Evolutionary conservation across 176 grass and related monocot species (phyloP), one percentile per base, ranked within the genome.

Genomic region (Hsuehochloa calcarea): DNA sequence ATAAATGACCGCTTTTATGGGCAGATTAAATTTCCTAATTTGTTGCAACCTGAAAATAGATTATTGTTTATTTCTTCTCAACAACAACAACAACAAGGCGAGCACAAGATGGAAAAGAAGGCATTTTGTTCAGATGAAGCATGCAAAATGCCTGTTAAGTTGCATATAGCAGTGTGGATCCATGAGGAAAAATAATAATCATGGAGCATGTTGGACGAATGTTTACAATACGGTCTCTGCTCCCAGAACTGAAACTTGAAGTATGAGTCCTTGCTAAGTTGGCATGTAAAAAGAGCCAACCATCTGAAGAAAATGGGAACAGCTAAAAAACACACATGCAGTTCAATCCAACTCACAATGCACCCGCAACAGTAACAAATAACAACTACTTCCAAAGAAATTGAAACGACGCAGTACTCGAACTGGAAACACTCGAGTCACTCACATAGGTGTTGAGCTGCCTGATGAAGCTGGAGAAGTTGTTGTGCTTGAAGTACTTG

Each of bases 401-500:
- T 3, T 61, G 52, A 19, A 56, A 67, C 40, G 70, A 83, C 65
- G 46, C 15, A 74, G 29, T 3, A 27, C 47, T 3, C 14, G 55
- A 58, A 72, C 3, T 27, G 22, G 2, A 23, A 8, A 8, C 3
- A 91, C 94, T 34, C 31, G n/a, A 34, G 31, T 34, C 31, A 34
- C 31, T 96, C 80, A 96, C 94, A 12, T 96, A 96, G 40, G 91
- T 96, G 73, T 96, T 93, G 81, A 96, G 94, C 84, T 96, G 94
- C 86, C 94, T 80, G 75, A 96, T 93, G 91, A 96, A 96, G 81
- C 94, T 96, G 31, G 94, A 96, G 89, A 96, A 96, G 85, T 96
- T 96, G 88, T 91, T 96, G 87, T 96, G 94, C 89, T 93, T 96
- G 94, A 96, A 96, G 85, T 93, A 96, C 83, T 83, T 91, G n/a